These are phyloP conservation scores for Pichia paraexigua DNA, from an alignment of 805 yeast genomes.

Conservation along the genomic window DNA sequence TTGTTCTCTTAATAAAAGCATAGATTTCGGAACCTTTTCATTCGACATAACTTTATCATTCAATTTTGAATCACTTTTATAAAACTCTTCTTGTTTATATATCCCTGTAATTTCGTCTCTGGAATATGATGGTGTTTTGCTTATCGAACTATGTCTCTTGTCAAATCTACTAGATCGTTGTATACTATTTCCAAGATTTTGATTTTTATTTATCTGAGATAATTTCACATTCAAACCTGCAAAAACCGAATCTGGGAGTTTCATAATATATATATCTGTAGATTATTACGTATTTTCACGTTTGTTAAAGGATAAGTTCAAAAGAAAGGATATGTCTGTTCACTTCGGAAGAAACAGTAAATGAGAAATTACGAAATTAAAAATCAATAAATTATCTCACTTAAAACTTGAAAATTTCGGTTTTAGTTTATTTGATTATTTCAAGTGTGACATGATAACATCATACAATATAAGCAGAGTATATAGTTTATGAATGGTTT, in stretches of 20 bases:
- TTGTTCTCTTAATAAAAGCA: not conserved
- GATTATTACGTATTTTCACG: not conserved
- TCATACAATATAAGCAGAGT: not conserved
- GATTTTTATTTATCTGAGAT: not conserved
- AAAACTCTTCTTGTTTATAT: not conserved
- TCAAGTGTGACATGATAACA: too few species aligned
- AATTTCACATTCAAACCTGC: not conserved
- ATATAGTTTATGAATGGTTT: not conserved
- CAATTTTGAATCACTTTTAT: not conserved
- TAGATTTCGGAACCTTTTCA: constrained; percentile 3
- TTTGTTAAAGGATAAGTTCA: not conserved
- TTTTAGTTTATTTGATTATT: too few species aligned
- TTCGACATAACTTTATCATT: not conserved
- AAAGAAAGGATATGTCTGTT: not conserved
- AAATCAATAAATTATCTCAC: too few species aligned
- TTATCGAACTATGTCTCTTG: constrained; percentile 1
- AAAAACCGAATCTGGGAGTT: not conserved
- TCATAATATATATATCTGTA: not conserved
- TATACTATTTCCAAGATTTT: not conserved
- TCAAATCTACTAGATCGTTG: not conserved
- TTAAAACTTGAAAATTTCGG: too few species aligned
- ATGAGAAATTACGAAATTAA: too few species aligned
- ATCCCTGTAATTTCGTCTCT: constrained; percentile 2
- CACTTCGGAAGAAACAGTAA: not conserved
- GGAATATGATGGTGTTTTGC: not conserved